Base-by-base conservation (phyloP, 495 filamentous ascomycete species). In the Daldinia concentrica region DNA sequence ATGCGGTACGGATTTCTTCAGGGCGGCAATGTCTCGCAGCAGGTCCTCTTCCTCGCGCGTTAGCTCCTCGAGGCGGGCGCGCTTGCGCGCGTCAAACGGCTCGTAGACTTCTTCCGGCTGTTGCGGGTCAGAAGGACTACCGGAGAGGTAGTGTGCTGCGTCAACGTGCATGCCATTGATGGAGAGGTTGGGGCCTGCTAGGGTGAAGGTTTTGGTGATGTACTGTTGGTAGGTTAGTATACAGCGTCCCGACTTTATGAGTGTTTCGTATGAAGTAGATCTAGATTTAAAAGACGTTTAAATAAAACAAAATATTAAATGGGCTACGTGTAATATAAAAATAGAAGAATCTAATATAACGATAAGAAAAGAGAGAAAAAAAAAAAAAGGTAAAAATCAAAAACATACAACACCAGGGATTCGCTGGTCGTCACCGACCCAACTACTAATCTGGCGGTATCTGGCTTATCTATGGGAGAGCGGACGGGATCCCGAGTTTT, bases 131-230 rank as follows among this genome's bases (percentile, higher is more conserved):
- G 81, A 77, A n/a, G 80, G 17, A 11, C 54, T 30, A 48, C 74
- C 27, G 11, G 76, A 56, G 29, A 84, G 62, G 76, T 87, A 86
- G 54, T 82, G 82, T 8, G 79, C 73, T 4, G 83, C 83, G 27
- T 80, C 76, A 36, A 84, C 79, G 48, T 77, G 79, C 15, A 97
- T 83, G 17, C 94, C 94, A 82, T 97, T 97, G 80, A 97, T 92
- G 64, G 84, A 86, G 61, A 97, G 87, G 74, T 90, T 93, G 56
- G 87, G 82, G 48, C 88, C 84, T 37, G 92, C 88, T 51, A 87
- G 85, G 50, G 80, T 82, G 82, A 95, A 93, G 30, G 92, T 93
- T 61, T 86, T 82, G 66, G 79, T 80, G 78, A 97, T 92, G 82
- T 93, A 97, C 89, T 94, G 58, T 34, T 24, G 19, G 56, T 37